These are phyloP conservation scores for Nakazawaea ishiwadae DNA, from an alignment of 805 yeast species.

Conservation along the genomic window DNA sequence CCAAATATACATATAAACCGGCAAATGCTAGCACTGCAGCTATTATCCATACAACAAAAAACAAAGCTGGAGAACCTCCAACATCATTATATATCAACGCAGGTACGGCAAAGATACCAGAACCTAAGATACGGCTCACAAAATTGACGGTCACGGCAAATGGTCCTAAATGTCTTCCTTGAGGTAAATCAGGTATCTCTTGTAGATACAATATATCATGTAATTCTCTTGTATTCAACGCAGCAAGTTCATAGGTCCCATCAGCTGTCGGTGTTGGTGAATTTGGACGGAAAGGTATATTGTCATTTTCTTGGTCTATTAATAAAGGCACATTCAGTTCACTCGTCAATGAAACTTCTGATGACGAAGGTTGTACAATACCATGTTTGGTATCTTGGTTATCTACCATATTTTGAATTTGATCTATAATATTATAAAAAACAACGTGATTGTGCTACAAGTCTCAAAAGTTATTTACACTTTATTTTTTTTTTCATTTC, in stretches of 20 bases:
- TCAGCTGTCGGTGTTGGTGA: not conserved
- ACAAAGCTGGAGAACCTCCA: conserved; percentile 62
- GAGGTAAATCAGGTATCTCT: conserved; percentile 38
- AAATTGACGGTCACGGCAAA: conserved; percentile 62
- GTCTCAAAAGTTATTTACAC: too few relatives aligned
- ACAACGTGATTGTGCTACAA: too few relatives aligned
- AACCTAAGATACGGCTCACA: conserved; percentile 67
- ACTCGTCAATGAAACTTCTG: too few relatives aligned
- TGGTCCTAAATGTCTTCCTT: conserved; percentile 70
- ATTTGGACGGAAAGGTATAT: not conserved
- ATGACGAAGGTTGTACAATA: not conserved
- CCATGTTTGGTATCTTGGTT: not conserved
- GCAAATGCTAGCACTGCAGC: conserved; percentile 61
- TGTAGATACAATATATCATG: conserved; percentile 10
- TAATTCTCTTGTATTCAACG: conserved; percentile 6
- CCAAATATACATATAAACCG: conserved; percentile 63
- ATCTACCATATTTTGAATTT: not conserved
- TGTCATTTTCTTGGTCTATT: not conserved
- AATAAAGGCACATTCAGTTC: not conserved
- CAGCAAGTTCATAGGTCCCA: conserved; percentile 4
- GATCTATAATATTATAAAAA: too few relatives aligned
- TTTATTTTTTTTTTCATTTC: too few relatives aligned
- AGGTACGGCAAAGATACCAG: conserved; percentile 75
- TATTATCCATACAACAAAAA: conserved; percentile 57
- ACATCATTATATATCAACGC: conserved; percentile 60